phyloP scores from a whole-genome alignment of 768 basidiomycete species.

The Austroboletus eburneus region DNA sequence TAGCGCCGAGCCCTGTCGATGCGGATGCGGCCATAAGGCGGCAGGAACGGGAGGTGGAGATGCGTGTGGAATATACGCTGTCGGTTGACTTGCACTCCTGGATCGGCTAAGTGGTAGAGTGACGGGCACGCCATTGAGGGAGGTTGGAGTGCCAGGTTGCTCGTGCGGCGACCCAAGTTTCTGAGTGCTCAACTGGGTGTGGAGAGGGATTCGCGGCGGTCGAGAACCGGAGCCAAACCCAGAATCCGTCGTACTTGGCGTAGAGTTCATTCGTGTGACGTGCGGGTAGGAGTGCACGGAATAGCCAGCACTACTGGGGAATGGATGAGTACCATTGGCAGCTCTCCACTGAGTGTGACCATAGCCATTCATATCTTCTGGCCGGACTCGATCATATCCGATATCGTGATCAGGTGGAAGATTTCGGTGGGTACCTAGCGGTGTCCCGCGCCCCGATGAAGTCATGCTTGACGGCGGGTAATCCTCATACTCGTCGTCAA shows the following conservation, averaged over 20 bases:
- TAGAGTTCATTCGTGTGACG: slow-evolving; percentile 46
- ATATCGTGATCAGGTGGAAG: slow-evolving; percentile 57
- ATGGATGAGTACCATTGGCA: slow-evolving; percentile 41
- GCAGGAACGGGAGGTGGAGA: slow-evolving; percentile 52
- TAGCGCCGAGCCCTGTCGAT: slow-evolving; percentile 37
- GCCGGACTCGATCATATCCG: slow-evolving; percentile 55
- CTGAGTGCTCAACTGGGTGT: slow-evolving; percentile 70
- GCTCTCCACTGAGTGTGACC: slow-evolving; percentile 63
- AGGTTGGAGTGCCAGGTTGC: slow-evolving; percentile 36
- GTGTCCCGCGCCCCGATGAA: slow-evolving; percentile 71
- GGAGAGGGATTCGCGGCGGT: slow-evolving; percentile 42
- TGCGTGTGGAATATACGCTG: slow-evolving; percentile 55
- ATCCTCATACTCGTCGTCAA: slow-evolving; percentile 76
- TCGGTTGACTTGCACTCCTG: slow-evolving; percentile 78
- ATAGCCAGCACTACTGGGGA: slow-evolving; percentile 20
- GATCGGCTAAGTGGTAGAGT: slow-evolving; percentile 48
- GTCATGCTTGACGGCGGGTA: slow-evolving; percentile 49
- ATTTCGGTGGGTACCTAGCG: slow-evolving; percentile 56
- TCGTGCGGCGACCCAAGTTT: slow-evolving; percentile 54
- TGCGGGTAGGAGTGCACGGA: slow-evolving; percentile 31
- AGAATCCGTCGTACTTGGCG: slow-evolving; percentile 40
- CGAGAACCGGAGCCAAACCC: slow-evolving; percentile 35
- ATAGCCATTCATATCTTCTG: slow-evolving; percentile 63
- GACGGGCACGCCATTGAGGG: slow-evolving; percentile 16
- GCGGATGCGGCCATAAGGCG: slow-evolving; percentile 45